Conservation (phyloP, 352 stramenopile species). For the Phytopythium oedochilum region DNA sequence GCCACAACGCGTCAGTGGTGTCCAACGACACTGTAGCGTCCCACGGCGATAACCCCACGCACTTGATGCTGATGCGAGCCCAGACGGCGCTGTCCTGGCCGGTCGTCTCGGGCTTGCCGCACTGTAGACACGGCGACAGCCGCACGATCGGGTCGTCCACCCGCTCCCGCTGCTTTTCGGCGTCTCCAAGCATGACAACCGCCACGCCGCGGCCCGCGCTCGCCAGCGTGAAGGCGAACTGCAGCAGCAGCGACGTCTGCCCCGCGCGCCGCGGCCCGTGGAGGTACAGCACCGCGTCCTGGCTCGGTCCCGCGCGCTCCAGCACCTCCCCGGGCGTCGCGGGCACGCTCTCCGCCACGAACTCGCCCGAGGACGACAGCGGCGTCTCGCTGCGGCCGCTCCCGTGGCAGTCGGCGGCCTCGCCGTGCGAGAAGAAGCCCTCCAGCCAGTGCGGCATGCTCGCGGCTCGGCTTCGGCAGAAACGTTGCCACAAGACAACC, state of each 20-base stretch:
- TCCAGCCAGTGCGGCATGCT: constrained; percentile 30
- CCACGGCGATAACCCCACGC: not conserved
- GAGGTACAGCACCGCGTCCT: constrained; percentile 34
- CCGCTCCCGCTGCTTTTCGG: constrained; percentile 13
- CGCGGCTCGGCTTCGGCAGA: not conserved
- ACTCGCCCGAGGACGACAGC: not conserved
- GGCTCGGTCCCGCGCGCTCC: not conserved
- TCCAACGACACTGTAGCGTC: not conserved
- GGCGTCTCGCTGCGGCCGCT: not conserved
- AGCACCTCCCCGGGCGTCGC: not conserved
- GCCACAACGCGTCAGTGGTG: not conserved
- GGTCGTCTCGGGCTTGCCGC: constrained; percentile 34
- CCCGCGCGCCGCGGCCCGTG: constrained; percentile 33
- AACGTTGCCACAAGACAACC: not conserved
- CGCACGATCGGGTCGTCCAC: constrained; percentile 25
- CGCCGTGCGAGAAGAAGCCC: constrained; percentile 61
- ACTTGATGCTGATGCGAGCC: constrained; percentile 66
- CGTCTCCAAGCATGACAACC: constrained; percentile 36
- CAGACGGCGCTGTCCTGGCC: constrained; percentile 41
- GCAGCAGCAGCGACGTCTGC: constrained; percentile 59
- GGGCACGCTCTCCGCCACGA: constrained; percentile 8
- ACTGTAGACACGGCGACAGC: constrained; percentile 35
- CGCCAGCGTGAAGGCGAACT: constrained; percentile 57
- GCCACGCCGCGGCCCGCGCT: constrained; percentile 36
- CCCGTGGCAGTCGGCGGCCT: constrained; percentile 14